Percentiles rank a stretch among this genome's conserved stretches.
phyloP scores from a whole-genome alignment of 768 basidiomycete genomes.

The Rhizopogon roseolus region DNA sequence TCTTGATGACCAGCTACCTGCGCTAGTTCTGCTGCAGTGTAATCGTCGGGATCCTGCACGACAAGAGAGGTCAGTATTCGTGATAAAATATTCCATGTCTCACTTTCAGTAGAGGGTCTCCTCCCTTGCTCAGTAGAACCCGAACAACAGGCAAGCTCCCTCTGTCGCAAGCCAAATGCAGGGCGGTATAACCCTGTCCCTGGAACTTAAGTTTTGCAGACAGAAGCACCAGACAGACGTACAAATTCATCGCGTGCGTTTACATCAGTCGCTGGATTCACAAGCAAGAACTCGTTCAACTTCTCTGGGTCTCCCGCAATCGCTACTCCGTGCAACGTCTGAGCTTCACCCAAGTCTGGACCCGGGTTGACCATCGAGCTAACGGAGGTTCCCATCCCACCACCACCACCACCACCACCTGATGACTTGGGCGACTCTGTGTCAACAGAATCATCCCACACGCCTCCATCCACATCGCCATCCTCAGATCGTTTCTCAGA shows the following conservation, averaged over 20 bases:
- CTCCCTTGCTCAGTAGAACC: conserved; percentile 59
- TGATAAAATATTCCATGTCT: conserved; percentile 3
- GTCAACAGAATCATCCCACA: conserved; percentile 39
- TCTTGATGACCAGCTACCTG: conserved; percentile 50
- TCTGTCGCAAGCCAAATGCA: conserved; percentile 85
- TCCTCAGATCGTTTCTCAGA: conserved; percentile 5
- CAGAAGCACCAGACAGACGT: conserved; percentile 23
- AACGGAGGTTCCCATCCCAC: conserved; percentile 57
- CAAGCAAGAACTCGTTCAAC: conserved; percentile 39
- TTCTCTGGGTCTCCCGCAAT: conserved; percentile 48
- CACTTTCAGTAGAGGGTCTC: conserved; percentile 63
- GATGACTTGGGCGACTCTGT: conserved; percentile 18
- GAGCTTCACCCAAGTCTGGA: conserved; percentile 31
- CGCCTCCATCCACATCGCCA: conserved; percentile 31
- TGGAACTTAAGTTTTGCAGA: not conserved
- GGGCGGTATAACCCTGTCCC: conserved; percentile 76
- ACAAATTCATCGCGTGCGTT: conserved; percentile 73
- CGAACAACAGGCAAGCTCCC: conserved; percentile 57
- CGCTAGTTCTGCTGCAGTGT: conserved; percentile 59
- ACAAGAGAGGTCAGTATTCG: conserved; percentile 7
- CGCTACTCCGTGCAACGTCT: conserved; percentile 59
- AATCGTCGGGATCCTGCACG: conserved; percentile 61
- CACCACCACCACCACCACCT: conserved; percentile 25
- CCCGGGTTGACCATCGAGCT: conserved; percentile 49
- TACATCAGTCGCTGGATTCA: conserved; percentile 40